A percentile compares a stretch with the other conserved stretches of the same genome.
Conservation (phyloP, 345 rosid species). For the Gossypium herbaceum region DNA sequence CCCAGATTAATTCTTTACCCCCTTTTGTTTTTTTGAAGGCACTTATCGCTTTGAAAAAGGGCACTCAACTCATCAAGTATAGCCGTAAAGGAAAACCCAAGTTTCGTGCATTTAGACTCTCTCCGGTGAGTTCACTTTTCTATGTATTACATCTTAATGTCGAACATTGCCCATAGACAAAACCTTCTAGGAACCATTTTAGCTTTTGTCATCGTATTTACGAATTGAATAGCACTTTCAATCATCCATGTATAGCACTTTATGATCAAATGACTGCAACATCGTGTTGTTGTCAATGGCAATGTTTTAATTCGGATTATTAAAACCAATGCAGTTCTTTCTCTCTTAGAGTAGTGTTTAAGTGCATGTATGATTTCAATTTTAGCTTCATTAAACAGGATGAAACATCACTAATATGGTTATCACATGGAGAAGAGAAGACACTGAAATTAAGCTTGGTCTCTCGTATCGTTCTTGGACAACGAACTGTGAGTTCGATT, state of each 20-base stretch:
- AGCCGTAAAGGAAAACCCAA: conserved; percentile 94
- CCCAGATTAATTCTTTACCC: not conserved
- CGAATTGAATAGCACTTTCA: no score
- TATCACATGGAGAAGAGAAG: not conserved
- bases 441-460: not conserved
- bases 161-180: not conserved
- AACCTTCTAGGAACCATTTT: no score
- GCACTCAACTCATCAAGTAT: conserved; percentile 80
- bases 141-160: not conserved
- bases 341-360: not conserved
- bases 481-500: not conserved
- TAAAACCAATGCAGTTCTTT: no score
- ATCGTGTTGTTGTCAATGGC: not conserved
- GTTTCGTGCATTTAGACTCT: conserved; percentile 73
- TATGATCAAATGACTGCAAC: not conserved
- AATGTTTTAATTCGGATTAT: not conserved
- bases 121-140: conserved; percentile 46
- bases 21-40: conserved; percentile 52
- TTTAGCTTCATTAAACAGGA: conserved; percentile 63
- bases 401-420: conserved; percentile 70
- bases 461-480: not conserved
- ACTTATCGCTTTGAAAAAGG: conserved; percentile 73
- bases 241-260: no score
- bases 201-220: no score
- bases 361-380: conserved; percentile 36